Conservation (phyloP, 2,329 filamentous ascomycete genomes). For the Penicillium sp. region DNA sequence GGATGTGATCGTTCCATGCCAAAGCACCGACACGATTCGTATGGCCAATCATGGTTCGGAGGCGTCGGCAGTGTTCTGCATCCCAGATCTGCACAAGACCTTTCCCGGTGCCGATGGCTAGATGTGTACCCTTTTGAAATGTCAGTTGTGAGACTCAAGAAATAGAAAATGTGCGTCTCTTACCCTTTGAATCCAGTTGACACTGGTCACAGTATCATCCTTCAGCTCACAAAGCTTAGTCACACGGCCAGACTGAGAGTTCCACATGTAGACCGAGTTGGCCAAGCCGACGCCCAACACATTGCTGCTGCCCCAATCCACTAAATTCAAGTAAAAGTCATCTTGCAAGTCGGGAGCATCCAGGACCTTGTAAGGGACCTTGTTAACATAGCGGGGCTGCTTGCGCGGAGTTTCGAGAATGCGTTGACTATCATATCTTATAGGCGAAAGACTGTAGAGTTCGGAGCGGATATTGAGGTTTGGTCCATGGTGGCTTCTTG, state of each 20-base stretch:
- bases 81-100: conserved; percentile 98
- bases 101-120: conserved; percentile 92
- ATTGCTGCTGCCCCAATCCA: conserved; percentile 96
- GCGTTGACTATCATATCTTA: conserved; percentile 86
- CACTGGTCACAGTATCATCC: conserved; percentile 92
- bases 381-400: conserved; percentile 84
- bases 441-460: conserved; percentile 91
- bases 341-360: conserved; percentile 95
- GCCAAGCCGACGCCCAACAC: conserved; percentile 89
- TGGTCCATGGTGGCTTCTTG: conserved; percentile 79
- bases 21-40: conserved; percentile 88
- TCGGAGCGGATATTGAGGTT: conserved; percentile 89
- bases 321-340: conserved; percentile 95
- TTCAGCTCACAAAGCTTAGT: conserved; percentile 90
- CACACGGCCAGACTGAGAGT: conserved; percentile 83
- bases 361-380: conserved; percentile 95
- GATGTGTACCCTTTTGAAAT: conserved; percentile 68
- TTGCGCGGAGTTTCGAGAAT: conserved; percentile 89
- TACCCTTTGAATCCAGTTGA: conserved; percentile 93
- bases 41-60: conserved; percentile 96
- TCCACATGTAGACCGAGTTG: conserved; percentile 97
- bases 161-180: conserved; percentile 15
- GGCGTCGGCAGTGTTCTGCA: conserved; percentile 75
- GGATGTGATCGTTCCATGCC: conserved; percentile 97
- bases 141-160: background rate